Evolutionary conservation across 768 basidiomycete genomes (phyloP).

Genomic region (Leucocoprinus leucothites): DNA sequence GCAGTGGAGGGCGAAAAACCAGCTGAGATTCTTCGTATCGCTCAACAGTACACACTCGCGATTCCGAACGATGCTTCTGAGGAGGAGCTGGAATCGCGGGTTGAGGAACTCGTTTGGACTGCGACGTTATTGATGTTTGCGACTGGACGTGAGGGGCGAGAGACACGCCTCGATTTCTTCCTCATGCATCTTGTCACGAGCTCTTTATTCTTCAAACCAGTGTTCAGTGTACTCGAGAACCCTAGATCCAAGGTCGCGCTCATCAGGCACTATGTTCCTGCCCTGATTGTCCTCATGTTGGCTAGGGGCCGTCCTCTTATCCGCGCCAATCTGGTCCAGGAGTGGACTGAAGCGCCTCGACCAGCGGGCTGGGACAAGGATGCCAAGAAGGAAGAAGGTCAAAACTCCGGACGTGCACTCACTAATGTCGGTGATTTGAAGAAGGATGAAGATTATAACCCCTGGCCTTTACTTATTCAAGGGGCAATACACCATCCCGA

Average conservation of each 20-base stretch:
- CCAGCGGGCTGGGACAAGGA: constrained; percentile 25
- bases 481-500: constrained; percentile 47
- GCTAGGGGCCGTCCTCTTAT: constrained; percentile 55
- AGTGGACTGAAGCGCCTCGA: constrained; percentile 37
- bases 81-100: constrained; percentile 34
- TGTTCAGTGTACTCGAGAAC: constrained; percentile 30
- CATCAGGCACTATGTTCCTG: constrained; percentile 39
- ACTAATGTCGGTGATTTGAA: constrained; percentile 33
- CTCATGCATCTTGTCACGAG: constrained; percentile 57
- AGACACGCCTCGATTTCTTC: constrained; percentile 55
- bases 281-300: constrained; percentile 28
- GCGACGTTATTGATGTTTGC: constrained; percentile 46
- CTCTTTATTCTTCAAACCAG: constrained; percentile 45
- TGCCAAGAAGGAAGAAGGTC: constrained; percentile 12
- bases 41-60: constrained; percentile 30
- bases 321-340: constrained; percentile 43
- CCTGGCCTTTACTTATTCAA: constrained; percentile 50
- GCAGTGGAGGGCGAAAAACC: constrained; percentile 35
- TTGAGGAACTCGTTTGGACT: constrained; percentile 50
- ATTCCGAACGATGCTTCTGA: constrained; percentile 29
- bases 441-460: constrained; percentile 38
- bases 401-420: too few relatives aligned
- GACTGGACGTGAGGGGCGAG: constrained; percentile 41
- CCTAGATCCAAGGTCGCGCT: constrained; percentile 39
- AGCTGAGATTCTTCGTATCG: constrained; percentile 44